Conservation (phyloP, 495 filamentous ascomycete genomes). For the Acidiella bohemica region DNA sequence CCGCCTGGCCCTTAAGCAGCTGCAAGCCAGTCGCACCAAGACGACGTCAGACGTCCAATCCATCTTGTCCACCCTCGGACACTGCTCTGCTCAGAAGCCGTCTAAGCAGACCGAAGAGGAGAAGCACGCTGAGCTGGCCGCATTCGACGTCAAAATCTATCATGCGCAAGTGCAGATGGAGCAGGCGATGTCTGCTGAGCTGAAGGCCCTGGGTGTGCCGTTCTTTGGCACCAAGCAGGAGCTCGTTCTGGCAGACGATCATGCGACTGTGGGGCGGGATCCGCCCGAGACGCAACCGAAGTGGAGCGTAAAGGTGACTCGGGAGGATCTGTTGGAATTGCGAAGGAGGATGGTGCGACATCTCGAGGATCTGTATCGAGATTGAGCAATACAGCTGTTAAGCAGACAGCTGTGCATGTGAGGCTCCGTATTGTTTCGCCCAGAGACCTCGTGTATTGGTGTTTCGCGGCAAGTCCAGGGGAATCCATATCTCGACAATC, state of each 20-base stretch:
- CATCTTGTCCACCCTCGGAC: conserved; percentile 10
- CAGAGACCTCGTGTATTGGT: too few relatives aligned
- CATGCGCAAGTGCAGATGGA: conserved; percentile 46
- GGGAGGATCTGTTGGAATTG: conserved; percentile 38
- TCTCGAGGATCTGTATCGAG: conserved; percentile 23
- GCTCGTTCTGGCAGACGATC: conserved; percentile 25
- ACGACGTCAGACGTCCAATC: conserved; percentile 11
- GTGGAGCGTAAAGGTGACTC: conserved; percentile 26
- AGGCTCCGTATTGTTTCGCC: too few relatives aligned
- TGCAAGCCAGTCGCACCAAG: conserved; percentile 3
- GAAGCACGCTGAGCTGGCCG: conserved; percentile 39
- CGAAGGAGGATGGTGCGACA: conserved; percentile 48
- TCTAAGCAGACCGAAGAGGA: conserved; percentile 18
- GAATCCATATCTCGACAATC: too few relatives aligned
- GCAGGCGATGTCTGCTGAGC: conserved; percentile 39
- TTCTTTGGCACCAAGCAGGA: conserved; percentile 45
- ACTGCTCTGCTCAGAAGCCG: neutral
- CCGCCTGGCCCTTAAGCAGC: conserved; percentile 13
- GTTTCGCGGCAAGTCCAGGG: too few relatives aligned
- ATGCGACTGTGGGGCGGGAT: neutral
- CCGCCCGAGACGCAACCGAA: too few relatives aligned
- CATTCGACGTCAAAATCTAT: conserved; percentile 50
- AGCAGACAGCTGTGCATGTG: too few relatives aligned
- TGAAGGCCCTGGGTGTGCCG: conserved; percentile 46
- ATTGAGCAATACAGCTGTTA: too few relatives aligned